Conservation (phyloP, 345 rosid species). For the Camelina laxa region DNA sequence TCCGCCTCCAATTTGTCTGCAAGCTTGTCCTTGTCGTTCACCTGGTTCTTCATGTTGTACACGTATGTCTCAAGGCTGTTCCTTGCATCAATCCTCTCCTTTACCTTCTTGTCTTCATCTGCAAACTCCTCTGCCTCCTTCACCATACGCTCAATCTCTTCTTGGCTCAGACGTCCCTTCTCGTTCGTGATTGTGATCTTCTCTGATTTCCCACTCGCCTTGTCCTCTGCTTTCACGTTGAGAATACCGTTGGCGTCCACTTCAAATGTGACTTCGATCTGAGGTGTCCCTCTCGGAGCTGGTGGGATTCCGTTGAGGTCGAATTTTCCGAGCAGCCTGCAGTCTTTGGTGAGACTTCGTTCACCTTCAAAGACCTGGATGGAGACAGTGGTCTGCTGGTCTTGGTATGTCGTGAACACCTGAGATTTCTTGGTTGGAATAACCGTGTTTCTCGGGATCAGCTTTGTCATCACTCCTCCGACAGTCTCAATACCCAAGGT, state of each 20-base stretch:
- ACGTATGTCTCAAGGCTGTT: slow-evolving; percentile 86
- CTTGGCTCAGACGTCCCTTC: slow-evolving; percentile 94
- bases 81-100: slow-evolving; percentile 91
- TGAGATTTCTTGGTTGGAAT: slow-evolving; percentile 99
- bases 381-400: slow-evolving; percentile 97
- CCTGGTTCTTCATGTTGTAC: slow-evolving; percentile 97
- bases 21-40: slow-evolving; percentile 88
- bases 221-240: slow-evolving; percentile 92
- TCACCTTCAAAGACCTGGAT: slow-evolving; percentile 99
- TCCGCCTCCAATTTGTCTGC: slow-evolving; percentile 91
- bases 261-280: slow-evolving; percentile 95
- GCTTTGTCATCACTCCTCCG: slow-evolving; percentile 98
- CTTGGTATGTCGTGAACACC: slow-evolving; percentile 97
- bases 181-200: slow-evolving; percentile 96
- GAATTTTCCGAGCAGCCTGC: slow-evolving; percentile 84
- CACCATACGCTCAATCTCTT: slow-evolving; percentile 95
- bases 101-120: slow-evolving; percentile 94
- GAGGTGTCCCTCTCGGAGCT: slow-evolving; percentile 98
- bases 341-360: slow-evolving; percentile 95
- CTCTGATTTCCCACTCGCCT: slow-evolving; percentile 85
- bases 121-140: slow-evolving; percentile 95
- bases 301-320: slow-evolving; percentile 86
- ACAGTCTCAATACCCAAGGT: slow-evolving; percentile 97
- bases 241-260: slow-evolving; percentile 95
- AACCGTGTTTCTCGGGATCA: slow-evolving; percentile 98